Evolutionary conservation across 768 basidiomycete species (phyloP).

Genomic region (Tricholomella constricta): DNA sequence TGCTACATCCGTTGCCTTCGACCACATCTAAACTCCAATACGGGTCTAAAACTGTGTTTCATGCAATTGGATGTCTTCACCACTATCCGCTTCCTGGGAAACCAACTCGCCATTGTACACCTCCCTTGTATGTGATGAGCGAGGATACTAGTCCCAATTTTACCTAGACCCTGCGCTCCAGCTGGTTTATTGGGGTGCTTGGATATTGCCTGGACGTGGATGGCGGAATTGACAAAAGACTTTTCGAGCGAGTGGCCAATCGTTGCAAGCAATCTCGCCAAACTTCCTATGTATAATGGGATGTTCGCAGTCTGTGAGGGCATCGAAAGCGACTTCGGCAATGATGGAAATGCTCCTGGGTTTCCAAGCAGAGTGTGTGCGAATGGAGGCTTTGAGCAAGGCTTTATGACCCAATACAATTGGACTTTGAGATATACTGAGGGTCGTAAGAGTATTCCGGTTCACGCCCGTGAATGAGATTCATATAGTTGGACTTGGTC

Average conservation of each 20-base stretch:
- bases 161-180: conserved; percentile 58
- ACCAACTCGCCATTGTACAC: conserved; percentile 47
- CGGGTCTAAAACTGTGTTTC: conserved; percentile 25
- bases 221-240: conserved; percentile 41
- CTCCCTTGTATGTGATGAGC: conserved; percentile 53
- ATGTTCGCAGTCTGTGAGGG: conserved; percentile 60
- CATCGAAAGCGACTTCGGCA: conserved; percentile 45
- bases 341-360: conserved; percentile 23
- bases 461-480: background rate
- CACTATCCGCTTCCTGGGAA: conserved; percentile 38
- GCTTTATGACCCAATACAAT: conserved; percentile 10
- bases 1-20: background rate
- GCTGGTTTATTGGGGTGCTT: conserved; percentile 59
- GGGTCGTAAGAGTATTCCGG: background rate
- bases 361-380: conserved; percentile 31
- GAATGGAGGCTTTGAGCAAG: conserved; percentile 20
- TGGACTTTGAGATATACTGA: background rate
- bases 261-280: conserved; percentile 48
- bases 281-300: conserved; percentile 52
- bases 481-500: conserved; percentile 41
- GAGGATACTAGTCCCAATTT: conserved; percentile 58
- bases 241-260: conserved; percentile 44
- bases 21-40: background rate
- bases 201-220: conserved; percentile 49
- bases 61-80: conserved; percentile 47